Evolutionary conservation across 2,329 filamentous ascomycete genomes (phyloP), one percentile per base, ranked within the genome.

Genomic region (Mycosphaerella sp.): DNA sequence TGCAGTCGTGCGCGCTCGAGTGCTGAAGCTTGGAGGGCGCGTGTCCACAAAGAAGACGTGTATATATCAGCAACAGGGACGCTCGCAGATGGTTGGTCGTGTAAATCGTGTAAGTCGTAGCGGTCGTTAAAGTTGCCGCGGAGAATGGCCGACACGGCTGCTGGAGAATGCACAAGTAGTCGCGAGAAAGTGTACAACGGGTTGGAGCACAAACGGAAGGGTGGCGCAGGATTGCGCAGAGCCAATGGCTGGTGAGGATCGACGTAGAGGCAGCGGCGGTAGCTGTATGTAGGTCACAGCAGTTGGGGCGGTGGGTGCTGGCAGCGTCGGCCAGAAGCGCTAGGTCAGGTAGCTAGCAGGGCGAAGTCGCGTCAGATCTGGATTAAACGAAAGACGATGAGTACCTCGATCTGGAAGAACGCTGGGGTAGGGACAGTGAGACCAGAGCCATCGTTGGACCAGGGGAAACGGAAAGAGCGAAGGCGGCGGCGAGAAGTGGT

Each of bases 71-170:
- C 42, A 44, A 51, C 48, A 38, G 34, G 4, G 1, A 9, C 34
- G 4, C 34, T 38, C 26, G 48, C 26, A 51, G 48, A 31, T 51
- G 40, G 43, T 34, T 17, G 32, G 34, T 53, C 43, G 43, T 46
- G 50, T 23, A n/a, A 69, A 70, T 80, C 77, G 77, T 80, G 69
- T 61, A 62, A 60, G 61, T 79, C 77, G 78, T 80, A 67, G 69
- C 71, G 70, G 72, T 80, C 76, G 76, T 80, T 71, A 79, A 72
- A 69, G 51, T 67, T 65, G 69, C 64, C 62, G 59, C 60, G 65
- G 61, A 62, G 63, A 66, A 64, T 65, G 65, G 64, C 69, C 72
- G 75, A 75, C 76, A 78, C 73, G 63, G 59, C 60, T 61, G 55
- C 63, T 61, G 59, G 21, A 49, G 34, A 38, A 38, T 39, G 51